Percentiles rank a stretch among this genome's conserved stretches.
phyloP scores from a whole-genome alignment of 2,329 filamentous ascomycete species.

The Botrytis hyacinthi region DNA sequence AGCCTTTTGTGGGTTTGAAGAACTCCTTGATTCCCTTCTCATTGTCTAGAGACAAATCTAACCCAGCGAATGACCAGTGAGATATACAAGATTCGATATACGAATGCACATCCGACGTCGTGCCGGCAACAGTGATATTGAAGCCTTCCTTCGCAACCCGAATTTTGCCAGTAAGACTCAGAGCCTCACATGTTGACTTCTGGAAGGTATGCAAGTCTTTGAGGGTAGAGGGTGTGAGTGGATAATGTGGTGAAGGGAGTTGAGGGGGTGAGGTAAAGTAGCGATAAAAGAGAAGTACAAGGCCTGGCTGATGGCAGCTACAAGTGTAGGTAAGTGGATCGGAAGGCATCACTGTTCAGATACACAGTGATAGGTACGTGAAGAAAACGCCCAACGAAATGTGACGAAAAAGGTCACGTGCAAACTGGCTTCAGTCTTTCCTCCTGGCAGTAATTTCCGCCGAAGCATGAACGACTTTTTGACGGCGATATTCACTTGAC shows the following conservation, averaged over 20 bases:
- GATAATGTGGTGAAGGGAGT: constrained; percentile 23
- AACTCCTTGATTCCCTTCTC: constrained; percentile 25
- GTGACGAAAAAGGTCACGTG: neutral
- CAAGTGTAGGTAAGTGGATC: constrained; percentile 38
- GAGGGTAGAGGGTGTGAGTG: constrained; percentile 22
- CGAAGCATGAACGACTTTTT: neutral
- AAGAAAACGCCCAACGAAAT: neutral
- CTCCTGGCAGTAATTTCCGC: neutral
- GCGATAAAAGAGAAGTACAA: constrained; percentile 39
- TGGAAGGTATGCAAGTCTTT: constrained; percentile 32
- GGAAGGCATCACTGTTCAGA: constrained; percentile 25
- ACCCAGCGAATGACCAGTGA: constrained; percentile 37
- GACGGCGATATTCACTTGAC: neutral
- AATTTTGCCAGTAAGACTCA: constrained; percentile 35
- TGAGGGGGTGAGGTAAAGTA: constrained; percentile 35
- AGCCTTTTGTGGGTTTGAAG: constrained; percentile 37
- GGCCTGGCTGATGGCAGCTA: constrained; percentile 31
- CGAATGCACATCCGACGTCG: constrained; percentile 24
- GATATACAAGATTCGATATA: constrained; percentile 34
- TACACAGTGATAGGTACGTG: neutral
- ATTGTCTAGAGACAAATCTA: constrained; percentile 26
- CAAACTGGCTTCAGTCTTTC: neutral
- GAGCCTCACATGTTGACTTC: constrained; percentile 23
- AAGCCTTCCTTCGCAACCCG: constrained; percentile 38
- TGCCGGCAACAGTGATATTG: constrained; percentile 39